A percentile compares a stretch with the other conserved stretches of the same genome.
phyloP scores from a whole-genome alignment of 306 rosid species.

The Pterocarpus macrocarpus region DNA sequence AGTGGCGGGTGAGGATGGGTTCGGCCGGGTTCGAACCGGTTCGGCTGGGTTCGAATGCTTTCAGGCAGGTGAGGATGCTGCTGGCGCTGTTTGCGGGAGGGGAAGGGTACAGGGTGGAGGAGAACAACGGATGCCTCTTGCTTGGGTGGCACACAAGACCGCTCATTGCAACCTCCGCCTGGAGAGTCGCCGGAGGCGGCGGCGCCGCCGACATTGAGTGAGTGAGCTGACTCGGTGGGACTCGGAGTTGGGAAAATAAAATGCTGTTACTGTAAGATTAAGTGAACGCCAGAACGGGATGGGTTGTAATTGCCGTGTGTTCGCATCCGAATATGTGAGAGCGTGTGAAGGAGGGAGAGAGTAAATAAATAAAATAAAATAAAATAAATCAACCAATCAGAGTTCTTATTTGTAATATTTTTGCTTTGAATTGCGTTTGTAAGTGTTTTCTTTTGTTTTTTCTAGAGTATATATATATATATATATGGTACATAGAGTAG shows the following conservation, averaged over 20 bases:
- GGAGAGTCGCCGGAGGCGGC: slow-evolving; percentile 48
- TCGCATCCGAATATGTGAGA: too few relatives aligned
- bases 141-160: slow-evolving; percentile 94
- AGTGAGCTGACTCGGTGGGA: neutral
- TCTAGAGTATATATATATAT: too few relatives aligned
- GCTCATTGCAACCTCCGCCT: slow-evolving; percentile 86
- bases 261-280: neutral
- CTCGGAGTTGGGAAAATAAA: neutral
- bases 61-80: slow-evolving; percentile 81
- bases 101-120: slow-evolving; percentile 80
- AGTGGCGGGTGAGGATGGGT: slow-evolving; percentile 72
- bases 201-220: neutral
- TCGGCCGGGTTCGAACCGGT: slow-evolving; percentile 77
- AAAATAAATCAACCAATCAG: neutral
- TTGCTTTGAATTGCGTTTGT: neutral
- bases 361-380: neutral
- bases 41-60: slow-evolving; percentile 80
- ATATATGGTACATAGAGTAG: too few relatives aligned
- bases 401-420: neutral
- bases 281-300: neutral
- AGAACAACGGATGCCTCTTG: slow-evolving; percentile 75
- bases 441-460: too few relatives aligned
- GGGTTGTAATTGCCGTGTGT: neutral
- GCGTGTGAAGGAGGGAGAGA: too few relatives aligned
- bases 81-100: slow-evolving; percentile 73